phyloP scores from a whole-genome alignment of 805 yeast species.

The Candida arabinofermentans region DNA sequence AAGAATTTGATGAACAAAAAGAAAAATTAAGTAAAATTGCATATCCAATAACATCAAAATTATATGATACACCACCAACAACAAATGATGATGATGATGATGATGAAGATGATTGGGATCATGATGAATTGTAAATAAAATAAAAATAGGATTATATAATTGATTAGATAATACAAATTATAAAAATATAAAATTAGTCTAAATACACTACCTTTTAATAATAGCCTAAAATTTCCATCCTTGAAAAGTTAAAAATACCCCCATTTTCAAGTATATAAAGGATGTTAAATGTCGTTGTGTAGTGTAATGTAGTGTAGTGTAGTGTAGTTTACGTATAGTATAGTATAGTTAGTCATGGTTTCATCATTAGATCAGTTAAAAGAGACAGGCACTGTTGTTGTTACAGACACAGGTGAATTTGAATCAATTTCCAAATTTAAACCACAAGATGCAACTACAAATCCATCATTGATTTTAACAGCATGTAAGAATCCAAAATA shows the following conservation, averaged over 20 bases:
- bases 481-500: constrained; percentile 90
- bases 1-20: constrained; percentile 91
- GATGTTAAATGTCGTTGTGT: too few relatives aligned
- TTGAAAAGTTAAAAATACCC: too few relatives aligned
- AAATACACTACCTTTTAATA: too few relatives aligned
- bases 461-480: constrained; percentile 95
- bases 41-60: constrained; percentile 87
- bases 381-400: constrained; percentile 92
- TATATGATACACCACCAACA: constrained; percentile 51
- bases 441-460: constrained; percentile 99
- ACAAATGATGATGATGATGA: constrained; percentile 51
- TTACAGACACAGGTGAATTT: constrained; percentile 98
- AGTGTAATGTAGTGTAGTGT: too few relatives aligned
- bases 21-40: constrained; percentile 78
- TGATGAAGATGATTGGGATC: constrained; percentile 56
- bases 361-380: constrained; percentile 90
- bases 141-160: too few relatives aligned
- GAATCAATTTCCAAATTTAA: constrained; percentile 95
- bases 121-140: constrained; percentile 57
- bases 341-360: too few relatives aligned
- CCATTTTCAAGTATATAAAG: too few relatives aligned
- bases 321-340: too few relatives aligned
- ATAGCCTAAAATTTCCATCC: too few relatives aligned
- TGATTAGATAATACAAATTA: too few relatives aligned
- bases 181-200: too few relatives aligned